phyloP scores from a whole-genome alignment of 2,329 filamentous ascomycete genomes.

The Drechslerella coelobrocha region DNA sequence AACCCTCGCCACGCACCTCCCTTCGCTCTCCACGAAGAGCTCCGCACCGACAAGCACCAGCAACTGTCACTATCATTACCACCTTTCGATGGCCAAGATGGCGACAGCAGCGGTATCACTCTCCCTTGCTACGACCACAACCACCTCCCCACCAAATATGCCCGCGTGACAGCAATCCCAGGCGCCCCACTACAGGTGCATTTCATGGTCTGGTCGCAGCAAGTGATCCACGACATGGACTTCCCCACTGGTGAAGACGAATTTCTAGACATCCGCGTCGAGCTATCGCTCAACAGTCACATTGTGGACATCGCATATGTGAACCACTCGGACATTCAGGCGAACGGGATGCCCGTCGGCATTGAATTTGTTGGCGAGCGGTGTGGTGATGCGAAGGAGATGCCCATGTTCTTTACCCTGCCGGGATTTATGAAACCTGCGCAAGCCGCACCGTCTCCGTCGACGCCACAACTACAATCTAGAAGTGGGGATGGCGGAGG shows the following conservation, averaged over 20 bases:
- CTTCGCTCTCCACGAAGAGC: conserved; percentile 29
- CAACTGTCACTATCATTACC: no score
- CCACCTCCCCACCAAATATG: conserved; percentile 25
- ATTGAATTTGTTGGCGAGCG: conserved; percentile 37
- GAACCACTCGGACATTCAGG: conserved; percentile 21
- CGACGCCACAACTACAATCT: no score
- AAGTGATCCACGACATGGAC: conserved; percentile 43
- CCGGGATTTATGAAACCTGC: no score
- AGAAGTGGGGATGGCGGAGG: no score
- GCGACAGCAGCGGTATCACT: not conserved
- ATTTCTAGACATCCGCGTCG: conserved; percentile 38
- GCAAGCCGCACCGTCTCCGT: not conserved
- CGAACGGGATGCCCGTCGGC: conserved; percentile 27
- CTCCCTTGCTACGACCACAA: conserved; percentile 34
- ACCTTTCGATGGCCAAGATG: not conserved
- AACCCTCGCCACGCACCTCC: conserved; percentile 39
- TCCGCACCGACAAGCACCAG: conserved; percentile 28
- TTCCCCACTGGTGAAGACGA: conserved; percentile 27
- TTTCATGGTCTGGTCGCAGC: conserved; percentile 42
- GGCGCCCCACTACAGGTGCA: conserved; percentile 39
- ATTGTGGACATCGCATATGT: conserved; percentile 34
- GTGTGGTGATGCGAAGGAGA: conserved; percentile 36
- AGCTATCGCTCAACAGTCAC: conserved; percentile 21
- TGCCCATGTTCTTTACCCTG: conserved; percentile 30
- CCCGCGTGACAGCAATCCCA: conserved; percentile 21